Conservation (phyloP, 106 monocot genomes). For the Vanilla planifolia region DNA sequence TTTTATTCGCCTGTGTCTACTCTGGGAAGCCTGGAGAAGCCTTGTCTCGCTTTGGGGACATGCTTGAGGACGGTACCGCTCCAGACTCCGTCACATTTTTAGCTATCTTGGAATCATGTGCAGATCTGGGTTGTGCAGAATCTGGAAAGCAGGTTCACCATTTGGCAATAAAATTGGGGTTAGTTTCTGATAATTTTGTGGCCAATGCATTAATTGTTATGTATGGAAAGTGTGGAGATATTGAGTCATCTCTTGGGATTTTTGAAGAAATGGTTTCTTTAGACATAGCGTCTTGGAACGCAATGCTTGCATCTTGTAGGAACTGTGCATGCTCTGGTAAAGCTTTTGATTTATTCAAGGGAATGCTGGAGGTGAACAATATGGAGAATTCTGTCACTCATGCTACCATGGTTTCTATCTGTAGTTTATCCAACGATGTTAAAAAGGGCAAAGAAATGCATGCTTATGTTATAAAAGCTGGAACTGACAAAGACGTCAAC, state of each 20-base stretch:
- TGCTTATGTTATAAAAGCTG: constrained; percentile 23
- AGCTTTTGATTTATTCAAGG: constrained; percentile 18
- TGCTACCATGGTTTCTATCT: constrained; percentile 11
- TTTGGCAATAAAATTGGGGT: constrained; percentile 20
- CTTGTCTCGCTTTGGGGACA: constrained; percentile 21
- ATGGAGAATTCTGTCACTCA: constrained; percentile 9
- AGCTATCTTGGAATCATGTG: constrained; percentile 38
- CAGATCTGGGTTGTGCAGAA: constrained; percentile 36
- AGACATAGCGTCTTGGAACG: constrained; percentile 26
- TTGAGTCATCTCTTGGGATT: constrained; percentile 38
- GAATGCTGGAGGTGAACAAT: background rate
- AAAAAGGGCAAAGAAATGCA: constrained; percentile 22
- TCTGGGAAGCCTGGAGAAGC: constrained; percentile 10
- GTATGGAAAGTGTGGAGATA: constrained; percentile 59
- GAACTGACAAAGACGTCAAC: background rate
- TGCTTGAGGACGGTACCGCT: constrained; percentile 30
- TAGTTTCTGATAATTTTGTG: constrained; percentile 25
- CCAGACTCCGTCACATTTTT: constrained; percentile 33
- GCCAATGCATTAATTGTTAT: constrained; percentile 55
- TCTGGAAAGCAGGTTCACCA: constrained; percentile 63
- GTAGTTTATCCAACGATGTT: constrained; percentile 7
- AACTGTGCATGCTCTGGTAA: constrained; percentile 10
- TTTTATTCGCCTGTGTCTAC: constrained; percentile 27
- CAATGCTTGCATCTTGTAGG: constrained; percentile 20
- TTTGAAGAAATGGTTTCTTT: constrained; percentile 26